Evolutionary conservation across 352 stramenopile genomes (phyloP).

Genomic region (Pythium rishiriense): DNA sequence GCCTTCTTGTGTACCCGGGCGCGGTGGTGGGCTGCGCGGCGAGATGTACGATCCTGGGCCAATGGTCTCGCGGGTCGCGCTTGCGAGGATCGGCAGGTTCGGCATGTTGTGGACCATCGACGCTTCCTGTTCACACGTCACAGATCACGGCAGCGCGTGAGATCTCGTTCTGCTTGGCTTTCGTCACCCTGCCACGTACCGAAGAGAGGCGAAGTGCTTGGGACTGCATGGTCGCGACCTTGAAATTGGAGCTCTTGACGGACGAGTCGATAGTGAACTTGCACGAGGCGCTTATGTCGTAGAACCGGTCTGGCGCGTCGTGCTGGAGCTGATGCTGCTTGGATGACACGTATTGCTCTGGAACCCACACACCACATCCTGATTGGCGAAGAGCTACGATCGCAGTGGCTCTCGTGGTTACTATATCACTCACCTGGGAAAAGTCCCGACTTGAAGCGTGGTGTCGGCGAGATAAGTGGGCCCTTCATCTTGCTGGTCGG

Average conservation of each 20-base stretch:
- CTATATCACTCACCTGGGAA: conserved; percentile 58
- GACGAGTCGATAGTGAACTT: conserved; percentile 68
- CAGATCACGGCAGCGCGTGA: background rate
- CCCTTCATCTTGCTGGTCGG: conserved; percentile 42
- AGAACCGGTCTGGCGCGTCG: conserved; percentile 65
- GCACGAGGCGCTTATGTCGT: conserved; percentile 70
- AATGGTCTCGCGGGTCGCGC: conserved; percentile 47
- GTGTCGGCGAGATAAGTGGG: conserved; percentile 56
- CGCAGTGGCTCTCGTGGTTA: background rate
- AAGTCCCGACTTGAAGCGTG: conserved; percentile 64
- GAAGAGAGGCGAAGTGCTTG: conserved; percentile 52
- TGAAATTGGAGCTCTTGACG: conserved; percentile 68
- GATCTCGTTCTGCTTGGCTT: background rate
- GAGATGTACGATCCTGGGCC: conserved; percentile 54
- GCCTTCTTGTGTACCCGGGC: conserved; percentile 35
- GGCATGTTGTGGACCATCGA: conserved; percentile 78
- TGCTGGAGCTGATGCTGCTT: conserved; percentile 59
- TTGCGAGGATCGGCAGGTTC: conserved; percentile 59
- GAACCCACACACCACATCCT: too few species aligned
- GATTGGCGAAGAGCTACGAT: background rate
- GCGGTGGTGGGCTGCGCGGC: conserved; percentile 6
- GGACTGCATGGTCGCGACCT: conserved; percentile 65
- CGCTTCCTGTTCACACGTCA: conserved; percentile 38
- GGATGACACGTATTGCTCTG: conserved; percentile 69
- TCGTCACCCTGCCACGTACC: conserved; percentile 32